These are phyloP conservation scores for Aphanomyces astaci DNA, from an alignment of 352 stramenopile genomes.

Conservation along the genomic window DNA sequence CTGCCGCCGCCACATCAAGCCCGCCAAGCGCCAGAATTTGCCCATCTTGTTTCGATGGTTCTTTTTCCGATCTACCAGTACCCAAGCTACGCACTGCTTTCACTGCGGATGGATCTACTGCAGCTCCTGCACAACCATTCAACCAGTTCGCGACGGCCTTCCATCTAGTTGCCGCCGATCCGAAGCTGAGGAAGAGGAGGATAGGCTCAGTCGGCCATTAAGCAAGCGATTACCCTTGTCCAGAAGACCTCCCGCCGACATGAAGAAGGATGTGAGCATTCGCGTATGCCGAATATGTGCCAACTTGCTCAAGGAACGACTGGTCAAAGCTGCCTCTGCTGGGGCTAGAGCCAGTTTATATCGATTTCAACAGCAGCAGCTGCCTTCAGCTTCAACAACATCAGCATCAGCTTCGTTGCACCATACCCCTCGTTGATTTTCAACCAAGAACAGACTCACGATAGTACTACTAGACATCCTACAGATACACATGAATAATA, in stretches of 20 bases:
- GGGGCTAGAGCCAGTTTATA: too few species aligned
- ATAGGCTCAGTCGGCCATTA: background rate
- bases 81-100: conserved; percentile 56
- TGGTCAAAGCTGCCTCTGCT: too few species aligned
- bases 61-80: conserved; percentile 3
- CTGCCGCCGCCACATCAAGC: conserved; percentile 35
- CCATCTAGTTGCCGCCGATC: conserved; percentile 43
- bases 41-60: background rate
- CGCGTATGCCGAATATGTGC: conserved; percentile 63
- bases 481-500: too few species aligned
- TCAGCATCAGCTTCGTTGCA: too few species aligned
- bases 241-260: background rate
- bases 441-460: too few species aligned
- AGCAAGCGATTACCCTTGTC: too few species aligned
- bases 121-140: conserved; percentile 43
- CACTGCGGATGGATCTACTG: conserved; percentile 76
- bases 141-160: conserved; percentile 40
- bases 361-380: too few species aligned
- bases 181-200: conserved; percentile 32
- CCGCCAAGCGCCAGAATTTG: background rate
- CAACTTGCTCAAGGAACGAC: conserved; percentile 46
- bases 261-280: conserved; percentile 23
- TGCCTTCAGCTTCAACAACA: too few species aligned
- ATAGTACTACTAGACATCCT: too few species aligned
- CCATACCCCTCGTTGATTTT: too few species aligned